Base-by-base conservation (phyloP, 495 filamentous ascomycete genomes). In the Lasiosphaeris hirsuta region DNA sequence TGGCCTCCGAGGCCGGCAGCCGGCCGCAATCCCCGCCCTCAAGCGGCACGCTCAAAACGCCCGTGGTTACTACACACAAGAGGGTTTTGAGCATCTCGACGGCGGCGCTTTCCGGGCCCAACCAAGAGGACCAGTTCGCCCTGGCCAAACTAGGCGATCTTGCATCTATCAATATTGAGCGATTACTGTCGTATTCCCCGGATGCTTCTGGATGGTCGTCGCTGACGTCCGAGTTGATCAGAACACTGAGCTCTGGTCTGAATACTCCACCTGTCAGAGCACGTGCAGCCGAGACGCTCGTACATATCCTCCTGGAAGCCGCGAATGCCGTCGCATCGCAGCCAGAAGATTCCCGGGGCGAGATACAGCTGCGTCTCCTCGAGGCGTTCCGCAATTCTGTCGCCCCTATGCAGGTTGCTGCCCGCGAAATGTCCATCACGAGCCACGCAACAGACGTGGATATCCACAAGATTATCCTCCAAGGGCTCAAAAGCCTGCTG, bases 101-200 rank as follows among this genome's bases (percentile, higher is more conserved):
- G 18, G 72, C 82, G n/a, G 74, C 78, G 0, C 63, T 76, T 15
- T 66, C 79, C 0, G 79, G 78, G 0, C 75, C 82, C 18, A 80
- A 78, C 49, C 83, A 86, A 55, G 85, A 89, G 54, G 83, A 85
- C 59, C 76, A 84, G 8, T 96, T 97, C 68, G 88, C 90, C 5
- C 72, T 98, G 18, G 85, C 89, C 7, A 97, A 92, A 69, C 78
- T 90, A 11, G 86, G 86, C 6, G 87, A 92, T 56, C 66, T 96
- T 57, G 88, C 85, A 13, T 81, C 78, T 44, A 86, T 90, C 57
- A 97, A 97, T 66, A 80, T 96, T 42, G 78, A 82, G 19, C 83
- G 94, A 17, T 71, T 98, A 1, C 81, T 89, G 35, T 77, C 78
- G 7, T 79, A 85, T 49, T 72, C 84, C 8, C 80, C 84, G 1